Percentiles rank a stretch among this genome's conserved stretches.
phyloP scores from a whole-genome alignment of 1,284 basidiomycete genomes.

The Apiotrichum sp. region DNA sequence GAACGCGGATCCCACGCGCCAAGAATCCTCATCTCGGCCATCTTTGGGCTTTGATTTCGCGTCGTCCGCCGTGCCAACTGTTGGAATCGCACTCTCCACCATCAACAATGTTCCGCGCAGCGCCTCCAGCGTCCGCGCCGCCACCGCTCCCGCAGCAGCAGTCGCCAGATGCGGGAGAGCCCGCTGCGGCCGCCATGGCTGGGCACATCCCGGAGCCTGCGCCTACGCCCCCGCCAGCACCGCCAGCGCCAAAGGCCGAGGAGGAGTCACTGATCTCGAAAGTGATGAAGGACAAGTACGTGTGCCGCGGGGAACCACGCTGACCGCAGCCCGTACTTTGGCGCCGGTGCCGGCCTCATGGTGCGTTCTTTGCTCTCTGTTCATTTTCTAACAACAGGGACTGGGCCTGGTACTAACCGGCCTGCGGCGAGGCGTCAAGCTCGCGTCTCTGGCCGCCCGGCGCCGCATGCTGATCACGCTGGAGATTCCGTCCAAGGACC shows the following conservation, averaged over 20 bases:
- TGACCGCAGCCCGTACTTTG: slow-evolving; percentile 74
- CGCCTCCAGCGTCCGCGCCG: no score
- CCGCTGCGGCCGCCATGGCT: slow-evolving; percentile 1
- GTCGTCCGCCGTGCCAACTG: no score
- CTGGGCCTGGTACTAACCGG: slow-evolving; percentile 73
- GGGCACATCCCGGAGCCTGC: slow-evolving; percentile 1
- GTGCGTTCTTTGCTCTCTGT: slow-evolving; percentile 49
- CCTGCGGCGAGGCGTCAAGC: slow-evolving; percentile 63
- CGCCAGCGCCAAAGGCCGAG: neutral
- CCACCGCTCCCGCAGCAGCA: no score
- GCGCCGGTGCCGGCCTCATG: slow-evolving; percentile 94
- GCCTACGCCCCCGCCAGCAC: neutral
- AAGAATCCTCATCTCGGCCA: no score
- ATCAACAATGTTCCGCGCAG: neutral
- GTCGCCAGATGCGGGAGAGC: neutral
- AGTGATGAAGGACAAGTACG: slow-evolving; percentile 42
- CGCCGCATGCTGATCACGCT: slow-evolving; percentile 88
- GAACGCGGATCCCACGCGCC: no score
- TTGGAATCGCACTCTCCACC: no score
- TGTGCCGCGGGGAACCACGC: neutral
- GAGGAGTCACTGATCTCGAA: slow-evolving; percentile 17
- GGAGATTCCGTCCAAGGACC: slow-evolving; percentile 95
- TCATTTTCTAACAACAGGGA: slow-evolving; percentile 53
- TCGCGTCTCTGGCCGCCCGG: slow-evolving; percentile 69
- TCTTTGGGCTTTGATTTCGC: no score